Percentiles rank a stretch among this genome's conserved stretches.
These are phyloP conservation scores for Lachnellula occidentalis DNA, from an alignment of 2,329 filamentous ascomycete species.

Conservation along the genomic window DNA sequence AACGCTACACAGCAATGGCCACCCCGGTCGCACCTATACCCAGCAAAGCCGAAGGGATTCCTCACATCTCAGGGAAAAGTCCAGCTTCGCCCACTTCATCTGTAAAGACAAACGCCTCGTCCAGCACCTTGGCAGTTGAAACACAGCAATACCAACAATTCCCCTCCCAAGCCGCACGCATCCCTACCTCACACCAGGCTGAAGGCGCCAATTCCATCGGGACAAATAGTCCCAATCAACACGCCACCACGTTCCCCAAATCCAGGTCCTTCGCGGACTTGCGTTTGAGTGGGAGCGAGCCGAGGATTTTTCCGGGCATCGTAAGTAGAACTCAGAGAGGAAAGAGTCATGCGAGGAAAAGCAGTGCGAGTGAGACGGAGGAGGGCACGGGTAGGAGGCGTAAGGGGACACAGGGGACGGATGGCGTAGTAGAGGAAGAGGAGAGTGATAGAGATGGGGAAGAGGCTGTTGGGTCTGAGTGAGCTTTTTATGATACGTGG, in stretches of 20 bases:
- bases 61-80: constrained; percentile 15
- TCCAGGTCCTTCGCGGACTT: constrained; percentile 37
- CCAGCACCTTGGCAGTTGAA: constrained; percentile 16
- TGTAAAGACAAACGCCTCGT: constrained; percentile 30
- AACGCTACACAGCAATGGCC: constrained; percentile 28
- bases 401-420: not conserved
- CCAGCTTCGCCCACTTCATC: constrained; percentile 30
- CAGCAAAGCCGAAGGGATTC: constrained; percentile 23
- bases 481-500: not conserved
- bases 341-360: constrained; percentile 21
- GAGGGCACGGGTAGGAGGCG: constrained; percentile 6
- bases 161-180: constrained; percentile 30
- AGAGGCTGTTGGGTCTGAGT: not conserved
- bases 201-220: constrained; percentile 13
- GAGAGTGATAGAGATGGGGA: constrained; percentile 1
- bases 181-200: constrained; percentile 22
- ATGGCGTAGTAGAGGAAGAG: constrained; percentile 6
- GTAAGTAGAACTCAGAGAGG: constrained; percentile 38
- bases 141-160: constrained; percentile 26
- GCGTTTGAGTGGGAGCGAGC: constrained; percentile 55
- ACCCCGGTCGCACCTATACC: constrained; percentile 22
- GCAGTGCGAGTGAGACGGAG: constrained; percentile 26
- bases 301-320: constrained; percentile 67
- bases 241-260: constrained; percentile 1
- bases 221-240: constrained; percentile 13